Conservation (phyloP, 2,329 filamentous ascomycete species). For the Ophiostoma australiae region DNA sequence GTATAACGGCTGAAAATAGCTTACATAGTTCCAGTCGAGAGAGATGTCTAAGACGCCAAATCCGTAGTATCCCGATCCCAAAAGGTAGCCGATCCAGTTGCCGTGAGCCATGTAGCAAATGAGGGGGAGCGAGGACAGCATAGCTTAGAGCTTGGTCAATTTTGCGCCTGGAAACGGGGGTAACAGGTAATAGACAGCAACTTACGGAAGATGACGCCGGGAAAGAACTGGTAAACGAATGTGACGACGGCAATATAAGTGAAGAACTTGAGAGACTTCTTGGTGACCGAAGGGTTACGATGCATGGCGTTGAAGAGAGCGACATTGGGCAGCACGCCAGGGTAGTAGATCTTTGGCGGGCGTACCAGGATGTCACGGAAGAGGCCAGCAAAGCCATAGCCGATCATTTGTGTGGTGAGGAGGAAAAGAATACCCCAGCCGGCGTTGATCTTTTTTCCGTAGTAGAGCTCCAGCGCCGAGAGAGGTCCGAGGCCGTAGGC, state of each 20-base stretch:
- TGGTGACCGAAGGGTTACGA: slow-evolving; percentile 31
- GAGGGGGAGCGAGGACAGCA: slow-evolving; percentile 29
- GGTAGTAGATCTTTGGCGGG: slow-evolving; percentile 34
- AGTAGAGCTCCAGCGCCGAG: slow-evolving; percentile 33
- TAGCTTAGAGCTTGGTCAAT: slow-evolving; percentile 17
- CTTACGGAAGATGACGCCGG: slow-evolving; percentile 33
- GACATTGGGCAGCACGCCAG: slow-evolving; percentile 33
- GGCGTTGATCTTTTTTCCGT: slow-evolving; percentile 30
- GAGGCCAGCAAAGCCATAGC: slow-evolving; percentile 33
- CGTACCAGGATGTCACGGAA: slow-evolving; percentile 33
- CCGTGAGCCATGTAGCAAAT: slow-evolving; percentile 34
- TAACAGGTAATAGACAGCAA: not conserved
- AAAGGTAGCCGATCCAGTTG: slow-evolving; percentile 33
- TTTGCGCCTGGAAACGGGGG: slow-evolving; percentile 25
- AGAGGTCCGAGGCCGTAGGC: slow-evolving; percentile 33
- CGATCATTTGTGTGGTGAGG: slow-evolving; percentile 33
- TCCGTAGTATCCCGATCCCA: slow-evolving; percentile 42
- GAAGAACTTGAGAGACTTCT: slow-evolving; percentile 33
- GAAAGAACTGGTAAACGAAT: slow-evolving; percentile 35
- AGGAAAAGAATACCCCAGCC: slow-evolving; percentile 33
- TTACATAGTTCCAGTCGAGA: slow-evolving; percentile 44
- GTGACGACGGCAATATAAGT: slow-evolving; percentile 29
- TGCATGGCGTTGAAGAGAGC: slow-evolving; percentile 35
- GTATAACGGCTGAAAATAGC: slow-evolving; percentile 36
- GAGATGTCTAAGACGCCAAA: slow-evolving; percentile 40